Conservation (phyloP, 139 green algal species). For the Chlorella sp. region DNA sequence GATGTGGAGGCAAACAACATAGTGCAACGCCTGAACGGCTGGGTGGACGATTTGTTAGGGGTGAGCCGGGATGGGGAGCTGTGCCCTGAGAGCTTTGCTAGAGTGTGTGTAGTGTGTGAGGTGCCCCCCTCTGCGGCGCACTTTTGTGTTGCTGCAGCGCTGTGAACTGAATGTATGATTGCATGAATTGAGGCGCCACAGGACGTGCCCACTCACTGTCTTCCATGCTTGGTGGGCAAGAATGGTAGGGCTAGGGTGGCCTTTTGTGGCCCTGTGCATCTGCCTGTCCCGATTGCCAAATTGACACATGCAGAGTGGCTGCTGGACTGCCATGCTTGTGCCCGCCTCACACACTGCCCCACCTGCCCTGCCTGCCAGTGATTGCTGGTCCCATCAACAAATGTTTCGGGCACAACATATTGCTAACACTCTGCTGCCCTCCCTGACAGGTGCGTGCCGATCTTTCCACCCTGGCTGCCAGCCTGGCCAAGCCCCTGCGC, state of each 20-base stretch:
- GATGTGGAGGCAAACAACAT: conserved; percentile 79
- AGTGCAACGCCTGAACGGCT: conserved; percentile 75
- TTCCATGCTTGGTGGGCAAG: no score
- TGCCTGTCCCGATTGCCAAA: neutral
- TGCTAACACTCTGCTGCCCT: neutral
- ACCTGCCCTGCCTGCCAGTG: neutral
- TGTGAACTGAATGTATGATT: no score
- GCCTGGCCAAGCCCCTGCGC: conserved; percentile 89
- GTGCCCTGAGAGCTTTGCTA: neutral
- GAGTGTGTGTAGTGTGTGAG: neutral
- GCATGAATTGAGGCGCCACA: no score
- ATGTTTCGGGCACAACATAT: no score
- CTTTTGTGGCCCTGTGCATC: neutral
- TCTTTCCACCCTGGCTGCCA: conserved; percentile 33
- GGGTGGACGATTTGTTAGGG: conserved; percentile 71
- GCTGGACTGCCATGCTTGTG: neutral
- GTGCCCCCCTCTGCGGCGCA: neutral
- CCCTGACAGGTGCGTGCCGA: conserved; percentile 42
- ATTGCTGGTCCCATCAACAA: no score
- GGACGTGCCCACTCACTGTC: no score
- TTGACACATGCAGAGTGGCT: neutral
- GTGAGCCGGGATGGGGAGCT: conserved; percentile 51
- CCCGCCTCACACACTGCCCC: neutral
- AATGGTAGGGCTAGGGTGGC: no score
- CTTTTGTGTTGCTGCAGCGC: no score